Base-by-base conservation (phyloP, 2,329 filamentous ascomycete species). In the Zymoseptoria pseudotritici region DNA sequence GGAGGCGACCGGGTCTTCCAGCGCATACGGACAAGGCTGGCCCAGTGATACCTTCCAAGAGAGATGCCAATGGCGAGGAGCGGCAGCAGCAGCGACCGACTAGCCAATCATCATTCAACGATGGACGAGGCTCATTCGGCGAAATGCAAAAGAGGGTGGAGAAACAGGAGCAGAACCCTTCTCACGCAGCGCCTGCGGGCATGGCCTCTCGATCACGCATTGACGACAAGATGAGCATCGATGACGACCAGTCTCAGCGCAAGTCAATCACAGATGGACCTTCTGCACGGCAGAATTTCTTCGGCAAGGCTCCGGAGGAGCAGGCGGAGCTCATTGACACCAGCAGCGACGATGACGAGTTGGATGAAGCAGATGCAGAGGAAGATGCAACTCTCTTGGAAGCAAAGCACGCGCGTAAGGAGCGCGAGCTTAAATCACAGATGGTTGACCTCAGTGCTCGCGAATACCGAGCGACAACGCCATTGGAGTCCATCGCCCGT, bases 341-440 rank as follows among this genome's bases (percentile, higher is more conserved):
- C 6, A 77, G 76, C 55, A 78, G 77, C 21, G 73, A 75, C 50
- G 78, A 80, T 20, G 36, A 46, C 13, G 36, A 46, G 36, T 4
- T 46, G 36, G 78, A 80, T 55, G 77, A 77, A 54, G 70, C 78
- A 56, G 77, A 79, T 62, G 70, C 78, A 10, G 77, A 80, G 59
- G 77, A 80, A 62, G 77, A 79, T 57, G 75, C 77, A 56, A 76
- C 76, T 8, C 73, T 78, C 31, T 74, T 75, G 20, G 76, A 79
- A 66, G 76, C 75, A 4, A 79, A 77, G 54, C 80, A 78, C 61
- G 77, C 78, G 51, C 71, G 74, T 9, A 74, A 78, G 59, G 78
- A 78, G 63, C 70, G 77, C 11, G 70, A 72, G 54, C 70, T 80
- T 5, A 76, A 77, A 62, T 70, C 76, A 3, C 74, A 76, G 61